A percentile compares a stretch with the other conserved stretches of the same genome.
Evolutionary conservation across 1,139 yeast species (phyloP).

Genomic region (Yamadazyma oceani): DNA sequence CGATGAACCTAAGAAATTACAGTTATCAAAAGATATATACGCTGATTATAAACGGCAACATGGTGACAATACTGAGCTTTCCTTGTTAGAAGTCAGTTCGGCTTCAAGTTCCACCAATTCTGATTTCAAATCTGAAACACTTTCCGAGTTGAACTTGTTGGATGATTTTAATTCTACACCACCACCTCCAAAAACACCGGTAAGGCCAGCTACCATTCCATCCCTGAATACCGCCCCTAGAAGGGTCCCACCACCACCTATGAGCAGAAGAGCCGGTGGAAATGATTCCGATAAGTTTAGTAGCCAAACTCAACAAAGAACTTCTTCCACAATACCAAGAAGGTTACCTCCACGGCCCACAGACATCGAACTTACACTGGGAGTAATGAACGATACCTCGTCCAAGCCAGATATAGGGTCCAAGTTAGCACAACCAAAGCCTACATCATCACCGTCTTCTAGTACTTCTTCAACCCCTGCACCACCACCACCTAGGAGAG

Average conservation of each 20-base stretch:
- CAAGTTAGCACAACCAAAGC: not conserved
- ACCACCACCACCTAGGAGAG: slow-evolving; percentile 31
- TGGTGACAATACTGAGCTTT: slow-evolving; percentile 16
- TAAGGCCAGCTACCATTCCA: slow-evolving; percentile 14
- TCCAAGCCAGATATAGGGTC: not conserved
- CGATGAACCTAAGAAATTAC: slow-evolving; percentile 39
- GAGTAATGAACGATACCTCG: not conserved
- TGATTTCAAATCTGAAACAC: slow-evolving; percentile 28
- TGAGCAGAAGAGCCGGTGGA: slow-evolving; percentile 22
- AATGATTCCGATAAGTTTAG: slow-evolving; percentile 7
- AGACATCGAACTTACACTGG: slow-evolving; percentile 11
- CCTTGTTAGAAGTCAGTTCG: slow-evolving; percentile 9
- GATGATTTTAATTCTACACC: slow-evolving; percentile 27
- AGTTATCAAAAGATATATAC: slow-evolving; percentile 33
- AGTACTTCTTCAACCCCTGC: slow-evolving; percentile 17
- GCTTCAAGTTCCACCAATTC: slow-evolving; percentile 15
- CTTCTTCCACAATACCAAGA: slow-evolving; percentile 18
- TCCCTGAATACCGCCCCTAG: slow-evolving; percentile 20
- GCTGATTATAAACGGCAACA: slow-evolving; percentile 32
- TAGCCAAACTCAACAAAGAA: slow-evolving; percentile 1
- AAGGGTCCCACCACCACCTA: slow-evolving; percentile 42
- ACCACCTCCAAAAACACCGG: slow-evolving; percentile 24
- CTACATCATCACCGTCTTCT: slow-evolving; percentile 5
- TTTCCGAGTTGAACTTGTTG: slow-evolving; percentile 38
- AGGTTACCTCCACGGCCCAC: slow-evolving; percentile 25